phyloP scores from a whole-genome alignment of 2,329 filamentous ascomycete genomes.

The Stromatinia cepivora region DNA sequence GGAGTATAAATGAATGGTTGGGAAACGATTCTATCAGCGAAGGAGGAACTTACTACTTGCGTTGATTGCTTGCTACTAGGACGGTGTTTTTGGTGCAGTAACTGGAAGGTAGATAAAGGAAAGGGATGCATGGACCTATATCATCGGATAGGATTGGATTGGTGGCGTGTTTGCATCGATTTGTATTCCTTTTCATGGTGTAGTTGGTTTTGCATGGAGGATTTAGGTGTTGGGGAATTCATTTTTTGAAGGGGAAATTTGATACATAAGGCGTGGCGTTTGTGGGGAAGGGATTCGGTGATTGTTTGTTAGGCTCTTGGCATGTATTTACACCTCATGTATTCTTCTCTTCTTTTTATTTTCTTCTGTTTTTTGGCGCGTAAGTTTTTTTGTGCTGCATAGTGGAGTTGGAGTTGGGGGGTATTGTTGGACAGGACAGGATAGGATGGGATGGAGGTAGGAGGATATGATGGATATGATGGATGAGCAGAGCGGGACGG shows the following conservation, averaged over 20 bases:
- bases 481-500: no score
- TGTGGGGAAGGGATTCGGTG: neutral
- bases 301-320: neutral
- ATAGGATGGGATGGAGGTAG: neutral
- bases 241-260: neutral
- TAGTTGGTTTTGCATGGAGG: neutral
- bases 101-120: conserved; percentile 13
- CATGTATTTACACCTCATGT: conserved; percentile 16
- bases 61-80: conserved; percentile 14
- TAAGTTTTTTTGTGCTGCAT: neutral
- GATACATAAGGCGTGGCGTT: neutral
- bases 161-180: conserved; percentile 4
- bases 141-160: conserved; percentile 15
- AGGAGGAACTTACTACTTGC: conserved; percentile 10
- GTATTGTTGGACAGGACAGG: neutral
- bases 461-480: neutral
- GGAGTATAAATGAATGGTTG: conserved; percentile 19
- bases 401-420: neutral
- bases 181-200: neutral
- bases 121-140: conserved; percentile 16
- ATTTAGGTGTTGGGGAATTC: neutral
- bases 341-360: neutral
- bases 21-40: conserved; percentile 2
- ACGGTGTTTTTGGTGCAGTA: conserved; percentile 21
- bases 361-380: neutral